Conservation (phyloP, 305 asterid genomes). For the Fraxinus greggii region DNA sequence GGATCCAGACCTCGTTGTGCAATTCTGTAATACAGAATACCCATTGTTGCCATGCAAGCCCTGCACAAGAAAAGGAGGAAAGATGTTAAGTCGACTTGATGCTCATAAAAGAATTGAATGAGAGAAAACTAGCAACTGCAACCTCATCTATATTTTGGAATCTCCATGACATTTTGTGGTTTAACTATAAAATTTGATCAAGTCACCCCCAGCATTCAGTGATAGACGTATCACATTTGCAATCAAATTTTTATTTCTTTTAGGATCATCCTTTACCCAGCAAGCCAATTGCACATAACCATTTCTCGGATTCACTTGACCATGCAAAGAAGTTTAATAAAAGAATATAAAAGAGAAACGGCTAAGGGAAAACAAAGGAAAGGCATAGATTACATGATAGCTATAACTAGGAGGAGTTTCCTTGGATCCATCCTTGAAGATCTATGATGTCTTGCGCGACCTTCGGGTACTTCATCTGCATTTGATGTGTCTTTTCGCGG, state of each 20-base stretch:
- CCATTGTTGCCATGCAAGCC: conserved; percentile 99
- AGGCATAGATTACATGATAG: conserved; percentile 61
- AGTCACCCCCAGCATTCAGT: neutral
- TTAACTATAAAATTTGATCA: neutral
- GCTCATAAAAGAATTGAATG: neutral
- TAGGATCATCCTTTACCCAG: neutral
- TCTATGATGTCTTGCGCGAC: conserved; percentile 63
- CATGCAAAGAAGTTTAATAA: neutral
- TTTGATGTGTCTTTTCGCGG: conserved; percentile 66
- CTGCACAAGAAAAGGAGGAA: conserved; percentile 35
- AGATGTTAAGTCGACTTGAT: neutral
- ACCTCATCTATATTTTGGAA: neutral
- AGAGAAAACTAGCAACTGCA: neutral
- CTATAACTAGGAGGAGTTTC: conserved; percentile 78
- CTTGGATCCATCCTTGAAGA: conserved; percentile 93
- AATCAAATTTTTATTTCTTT: neutral
- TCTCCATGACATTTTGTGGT: neutral
- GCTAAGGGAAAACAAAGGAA: conserved; percentile 2
- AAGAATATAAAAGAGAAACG: neutral
- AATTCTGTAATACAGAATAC: conserved; percentile 79
- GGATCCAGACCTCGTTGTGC: conserved; percentile 66
- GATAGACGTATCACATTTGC: neutral
- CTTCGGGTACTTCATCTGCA: conserved; percentile 67
- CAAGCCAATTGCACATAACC: neutral
- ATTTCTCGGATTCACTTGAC: neutral